Conservation (phyloP, 2,329 filamentous ascomycete species). For the Fusarium sp. region DNA sequence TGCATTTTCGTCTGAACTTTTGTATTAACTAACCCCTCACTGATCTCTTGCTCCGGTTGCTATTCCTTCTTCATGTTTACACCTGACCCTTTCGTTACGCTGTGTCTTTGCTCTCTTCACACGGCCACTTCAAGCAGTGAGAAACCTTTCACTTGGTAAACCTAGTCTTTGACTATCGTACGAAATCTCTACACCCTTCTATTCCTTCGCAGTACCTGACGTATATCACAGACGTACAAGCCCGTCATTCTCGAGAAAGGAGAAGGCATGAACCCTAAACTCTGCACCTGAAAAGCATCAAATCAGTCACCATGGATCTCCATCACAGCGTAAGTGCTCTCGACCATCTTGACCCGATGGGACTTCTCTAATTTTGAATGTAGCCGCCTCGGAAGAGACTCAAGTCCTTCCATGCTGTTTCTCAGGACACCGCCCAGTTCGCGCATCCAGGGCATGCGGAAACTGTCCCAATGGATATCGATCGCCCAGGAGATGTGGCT, state of each 20-base stretch:
- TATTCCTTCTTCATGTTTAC: not conserved
- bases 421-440: not conserved
- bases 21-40: not conserved
- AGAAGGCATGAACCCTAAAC: not conserved
- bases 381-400: not conserved
- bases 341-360: not conserved
- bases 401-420: not conserved
- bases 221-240: accelerated
- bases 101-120: not conserved
- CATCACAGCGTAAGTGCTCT: not conserved
- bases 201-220: not conserved
- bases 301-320: not conserved
- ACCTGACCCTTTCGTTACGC: too few species aligned
- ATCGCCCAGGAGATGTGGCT: not conserved
- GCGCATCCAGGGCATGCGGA: not conserved
- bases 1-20: not conserved
- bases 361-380: not conserved
- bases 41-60: not conserved
- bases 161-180: not conserved
- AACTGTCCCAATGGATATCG: not conserved
- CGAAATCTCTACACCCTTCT: not conserved
- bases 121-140: not conserved
- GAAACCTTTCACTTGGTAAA: not conserved
- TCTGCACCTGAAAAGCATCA: not conserved
- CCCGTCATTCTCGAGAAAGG: not conserved